Percentiles rank a stretch among this genome's conserved stretches.
These are phyloP conservation scores for Leccinum disarticulatum DNA, from an alignment of 768 basidiomycete genomes.

Conservation along the genomic window DNA sequence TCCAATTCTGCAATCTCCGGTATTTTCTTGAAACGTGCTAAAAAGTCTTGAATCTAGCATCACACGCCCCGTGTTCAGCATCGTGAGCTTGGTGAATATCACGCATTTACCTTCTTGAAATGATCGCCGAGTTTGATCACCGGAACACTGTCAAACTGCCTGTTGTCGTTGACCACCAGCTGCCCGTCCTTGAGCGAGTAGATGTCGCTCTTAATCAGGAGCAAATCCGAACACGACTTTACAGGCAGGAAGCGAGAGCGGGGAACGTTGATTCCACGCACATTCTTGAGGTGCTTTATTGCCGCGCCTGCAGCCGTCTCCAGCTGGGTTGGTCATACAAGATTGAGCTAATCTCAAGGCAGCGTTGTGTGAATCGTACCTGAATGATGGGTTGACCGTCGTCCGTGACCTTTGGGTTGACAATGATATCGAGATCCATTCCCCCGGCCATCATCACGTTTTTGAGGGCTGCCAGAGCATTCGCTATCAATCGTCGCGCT, in stretches of 20 bases:
- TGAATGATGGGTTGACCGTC: constrained; percentile 85
- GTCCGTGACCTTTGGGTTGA: constrained; percentile 87
- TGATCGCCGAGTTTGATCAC: constrained; percentile 96
- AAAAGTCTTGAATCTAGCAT: constrained; percentile 78
- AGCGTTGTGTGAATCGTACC: constrained; percentile 33
- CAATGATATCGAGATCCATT: constrained; percentile 93
- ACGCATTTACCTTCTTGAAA: constrained; percentile 82
- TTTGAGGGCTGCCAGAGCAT: constrained; percentile 65
- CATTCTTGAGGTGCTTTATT: constrained; percentile 89
- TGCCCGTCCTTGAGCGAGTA: constrained; percentile 89
- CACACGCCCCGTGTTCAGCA: not conserved
- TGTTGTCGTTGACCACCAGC: constrained; percentile 76
- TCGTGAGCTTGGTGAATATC: not conserved
- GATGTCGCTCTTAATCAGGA: constrained; percentile 90
- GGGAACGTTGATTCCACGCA: constrained; percentile 93
- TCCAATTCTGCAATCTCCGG: constrained; percentile 89
- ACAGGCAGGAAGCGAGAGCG: constrained; percentile 92
- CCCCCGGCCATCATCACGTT: constrained; percentile 82
- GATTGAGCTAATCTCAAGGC: constrained; percentile 7
- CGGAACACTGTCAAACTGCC: constrained; percentile 88
- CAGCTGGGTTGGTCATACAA: constrained; percentile 41
- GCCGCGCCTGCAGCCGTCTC: constrained; percentile 94
- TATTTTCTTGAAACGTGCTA: constrained; percentile 94
- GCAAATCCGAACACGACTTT: constrained; percentile 83
- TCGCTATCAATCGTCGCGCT: not conserved